Evolutionary conservation across 371 early-diverging fungal genomes (phyloP), one percentile per base, ranked within the genome.

Genomic region (Phascolomyces articulosus): DNA sequence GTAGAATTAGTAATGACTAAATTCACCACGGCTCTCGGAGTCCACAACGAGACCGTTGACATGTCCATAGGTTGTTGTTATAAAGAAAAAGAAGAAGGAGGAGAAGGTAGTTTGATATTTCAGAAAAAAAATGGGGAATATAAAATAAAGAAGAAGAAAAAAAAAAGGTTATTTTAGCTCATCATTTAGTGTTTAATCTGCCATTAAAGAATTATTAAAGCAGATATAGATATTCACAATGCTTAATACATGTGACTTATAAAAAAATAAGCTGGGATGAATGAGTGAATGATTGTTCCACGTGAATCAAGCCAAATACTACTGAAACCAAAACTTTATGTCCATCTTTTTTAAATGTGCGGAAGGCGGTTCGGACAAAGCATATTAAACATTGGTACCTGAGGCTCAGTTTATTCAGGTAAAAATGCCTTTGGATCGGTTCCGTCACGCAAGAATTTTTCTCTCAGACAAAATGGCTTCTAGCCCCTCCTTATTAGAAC

Each of bases 1-100:
- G 70, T 68, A 56, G 63, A 66, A 31, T 67, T 72, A 8, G 73
- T 64, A n/a, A 77, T 40, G 13, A 80, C 7, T 18, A 65, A 62
- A 10, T 69, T 64, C 0, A 66, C 28, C 3, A 69, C 44, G 6
- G 74, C 44, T 13, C 66, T 44, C 20, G 68, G 65, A 23, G 67
- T 64, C 71, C 71, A 72, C 38, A 29, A 84, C 76, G 8, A 20
- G 24, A n/a, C 24, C 4, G 51, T 51, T 51, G 51, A 8, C 51
- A 51, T 51, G 21, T 10, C 51, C 11, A 38, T n/a, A n/a, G n/a
- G n/a, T n/a, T n/a, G n/a, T n/a, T n/a, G n/a, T n/a, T n/a, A n/a
- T n/a, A 38, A 13, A 38, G 13, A 38, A 9, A 13, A 13, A 38
- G 38, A 38, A 38, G 38, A 6, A 38, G 38, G 4, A 47, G 47